A percentile compares a stretch with the other conserved stretches of the same genome.
Conservation (phyloP, 2,329 filamentous ascomycete species). For the Seiridium cupressi region DNA sequence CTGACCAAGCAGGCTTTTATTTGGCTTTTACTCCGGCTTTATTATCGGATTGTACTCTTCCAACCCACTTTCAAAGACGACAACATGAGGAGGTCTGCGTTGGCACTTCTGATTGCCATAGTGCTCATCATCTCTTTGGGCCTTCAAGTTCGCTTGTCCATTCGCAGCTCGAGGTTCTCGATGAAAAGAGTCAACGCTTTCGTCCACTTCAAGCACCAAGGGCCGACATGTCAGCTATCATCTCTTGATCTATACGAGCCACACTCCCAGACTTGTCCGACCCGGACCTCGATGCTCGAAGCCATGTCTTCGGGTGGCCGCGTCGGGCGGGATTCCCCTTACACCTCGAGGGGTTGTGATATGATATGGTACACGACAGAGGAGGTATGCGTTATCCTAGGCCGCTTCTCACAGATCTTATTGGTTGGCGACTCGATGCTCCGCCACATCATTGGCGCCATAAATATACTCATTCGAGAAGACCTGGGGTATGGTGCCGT, state of each 20-base stretch:
- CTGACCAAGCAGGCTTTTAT: too few relatives aligned
- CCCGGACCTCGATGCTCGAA: slow-evolving; percentile 32
- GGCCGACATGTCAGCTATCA: slow-evolving; percentile 38
- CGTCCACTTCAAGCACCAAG: slow-evolving; percentile 38
- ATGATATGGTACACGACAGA: slow-evolving; percentile 45
- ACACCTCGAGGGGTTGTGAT: slow-evolving; percentile 41
- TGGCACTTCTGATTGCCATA: too few relatives aligned
- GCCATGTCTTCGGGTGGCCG: slow-evolving; percentile 43
- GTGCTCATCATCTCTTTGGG: too few relatives aligned
- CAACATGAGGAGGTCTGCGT: too few relatives aligned
- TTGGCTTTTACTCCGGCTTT: too few relatives aligned
- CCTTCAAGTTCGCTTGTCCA: too few relatives aligned
- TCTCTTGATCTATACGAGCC: slow-evolving; percentile 41
- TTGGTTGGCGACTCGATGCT: slow-evolving; percentile 48
- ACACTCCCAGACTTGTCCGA: slow-evolving; percentile 27
- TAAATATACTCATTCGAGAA: slow-evolving; percentile 43
- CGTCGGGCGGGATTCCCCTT: slow-evolving; percentile 42
- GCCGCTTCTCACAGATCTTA: slow-evolving; percentile 43
- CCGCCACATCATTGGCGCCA: slow-evolving; percentile 43
- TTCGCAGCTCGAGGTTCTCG: too few relatives aligned
- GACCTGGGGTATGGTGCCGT: slow-evolving; percentile 47
- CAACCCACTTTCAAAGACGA: too few relatives aligned
- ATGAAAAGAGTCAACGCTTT: slow-evolving; percentile 29
- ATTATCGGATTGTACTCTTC: too few relatives aligned
- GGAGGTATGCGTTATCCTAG: slow-evolving; percentile 43